A percentile compares a stretch with the other conserved stretches of the same genome.
These are phyloP conservation scores for Penicillium corylophilum DNA, from an alignment of 2,329 filamentous ascomycete genomes.

Conservation along the genomic window DNA sequence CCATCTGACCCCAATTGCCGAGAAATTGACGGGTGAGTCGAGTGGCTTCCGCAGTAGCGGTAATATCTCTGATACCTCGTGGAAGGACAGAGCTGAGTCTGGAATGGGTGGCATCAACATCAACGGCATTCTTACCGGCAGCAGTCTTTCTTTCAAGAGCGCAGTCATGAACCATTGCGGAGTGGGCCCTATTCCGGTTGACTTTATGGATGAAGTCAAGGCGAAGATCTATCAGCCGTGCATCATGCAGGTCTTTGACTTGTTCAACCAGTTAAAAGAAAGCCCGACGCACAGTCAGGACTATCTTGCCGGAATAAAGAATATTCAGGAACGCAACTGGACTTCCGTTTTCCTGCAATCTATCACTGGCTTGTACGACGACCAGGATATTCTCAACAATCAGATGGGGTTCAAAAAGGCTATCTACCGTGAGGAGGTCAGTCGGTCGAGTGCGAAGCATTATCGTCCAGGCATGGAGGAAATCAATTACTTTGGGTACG, in stretches of 20 bases:
- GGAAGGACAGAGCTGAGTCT: constrained; percentile 21
- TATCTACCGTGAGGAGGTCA: constrained; percentile 32
- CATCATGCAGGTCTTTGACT: constrained; percentile 31
- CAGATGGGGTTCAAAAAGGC: constrained; percentile 39
- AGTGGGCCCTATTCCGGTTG: constrained; percentile 27
- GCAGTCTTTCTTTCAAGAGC: constrained; percentile 35
- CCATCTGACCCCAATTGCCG: constrained; percentile 28
- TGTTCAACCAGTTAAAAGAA: constrained; percentile 30
- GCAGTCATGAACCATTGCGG: constrained; percentile 33
- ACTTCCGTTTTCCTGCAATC: constrained; percentile 32
- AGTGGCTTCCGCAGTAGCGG: constrained; percentile 11
- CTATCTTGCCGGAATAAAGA: not conserved
- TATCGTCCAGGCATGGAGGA: constrained; percentile 31
- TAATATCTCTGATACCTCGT: constrained; percentile 10
- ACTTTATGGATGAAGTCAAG: constrained; percentile 32
- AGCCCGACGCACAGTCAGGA: not conserved
- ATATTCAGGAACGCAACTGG: constrained; percentile 29
- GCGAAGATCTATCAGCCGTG: constrained; percentile 34
- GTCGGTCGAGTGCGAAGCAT: constrained; percentile 29
- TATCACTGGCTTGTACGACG: constrained; percentile 31
- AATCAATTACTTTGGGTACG: constrained; percentile 47
- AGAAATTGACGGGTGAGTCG: constrained; percentile 31
- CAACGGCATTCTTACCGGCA: constrained; percentile 29
- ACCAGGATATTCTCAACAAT: constrained; percentile 27
- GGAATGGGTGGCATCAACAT: constrained; percentile 34